Base-by-base conservation (phyloP, 768 basidiomycete species). In the Hysterangium stoloniferum region DNA sequence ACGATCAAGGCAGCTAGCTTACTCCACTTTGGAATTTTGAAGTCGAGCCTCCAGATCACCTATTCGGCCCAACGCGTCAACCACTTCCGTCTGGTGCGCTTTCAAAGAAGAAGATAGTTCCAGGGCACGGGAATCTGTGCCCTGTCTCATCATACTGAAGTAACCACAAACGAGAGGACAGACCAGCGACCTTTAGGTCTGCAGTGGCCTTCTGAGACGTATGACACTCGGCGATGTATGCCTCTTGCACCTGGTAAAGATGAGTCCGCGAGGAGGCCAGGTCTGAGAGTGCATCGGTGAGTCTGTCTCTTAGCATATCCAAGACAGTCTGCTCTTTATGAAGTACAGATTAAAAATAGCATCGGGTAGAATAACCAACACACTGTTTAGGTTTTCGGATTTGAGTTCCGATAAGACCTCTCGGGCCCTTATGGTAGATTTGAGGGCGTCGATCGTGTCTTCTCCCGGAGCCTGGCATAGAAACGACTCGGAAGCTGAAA, bases 281-380 rank as follows among this genome's bases (percentile, higher is more conserved):
- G 27, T 52, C 52, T 7, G 52, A 34, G 19, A 52, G 45, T 17
- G 52, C 15, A 12, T 45, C 42, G 29, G 33, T 40, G 13, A 52
- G 52, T 15, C 52, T 43, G 45, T 52, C 52, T 19, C 52, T 43
- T 12, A 52, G 33, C 45, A 52, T 52, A 31, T 52, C 52, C 32
- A 52, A 27, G n/a, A 52, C 52, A 17, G 34, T 28, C 36, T 52
- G 52, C 22, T 52, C 52, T 52, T 27, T 25, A 29, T 5, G 37
- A 2, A 24, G 7, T 13, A 31, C 8, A 37, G 37, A 28, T 3
- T 29, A 17, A 28, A 11, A 42, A 41, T 24, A 24, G 29, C 4
- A 3, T 28, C 7, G 2, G 22, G 19, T 41, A 24, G 22, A 33
- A 28, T 9, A 38, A 19, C n/a, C 29, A n/a, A 31, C 49, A 31